Conservation (phyloP, 805 yeast species). For the Torulaspora franciscae region DNA sequence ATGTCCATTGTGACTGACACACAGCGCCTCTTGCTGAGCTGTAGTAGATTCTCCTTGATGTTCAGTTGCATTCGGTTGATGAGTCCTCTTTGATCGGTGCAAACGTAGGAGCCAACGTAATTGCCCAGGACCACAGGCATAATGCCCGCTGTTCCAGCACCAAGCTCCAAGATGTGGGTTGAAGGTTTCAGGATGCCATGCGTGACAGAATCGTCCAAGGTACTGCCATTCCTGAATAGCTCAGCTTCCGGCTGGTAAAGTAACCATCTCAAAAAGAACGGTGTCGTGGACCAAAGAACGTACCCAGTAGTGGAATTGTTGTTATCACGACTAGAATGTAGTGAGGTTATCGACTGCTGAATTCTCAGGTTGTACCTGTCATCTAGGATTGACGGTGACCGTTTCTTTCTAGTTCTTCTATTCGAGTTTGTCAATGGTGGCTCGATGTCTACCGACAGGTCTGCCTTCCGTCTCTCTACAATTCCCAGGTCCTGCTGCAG, state of each 20-base stretch:
- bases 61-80: constrained; percentile 27
- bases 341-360: constrained; percentile 30
- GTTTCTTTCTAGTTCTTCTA: constrained; percentile 1
- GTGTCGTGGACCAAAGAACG: constrained; percentile 36
- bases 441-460: constrained; percentile 24
- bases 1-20: constrained; percentile 13
- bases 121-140: constrained; percentile 28
- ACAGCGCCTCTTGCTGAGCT: constrained; percentile 21
- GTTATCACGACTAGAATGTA: constrained; percentile 30
- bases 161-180: constrained; percentile 29
- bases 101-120: constrained; percentile 26
- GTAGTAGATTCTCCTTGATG: constrained; percentile 24
- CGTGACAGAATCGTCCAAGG: constrained; percentile 3
- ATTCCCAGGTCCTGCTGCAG: constrained; percentile 36
- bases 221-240: constrained; percentile 19
- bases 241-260: constrained; percentile 24
- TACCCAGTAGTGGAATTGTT: constrained; percentile 37
- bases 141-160: constrained; percentile 34
- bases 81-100: constrained; percentile 35
- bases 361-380: constrained; percentile 23
- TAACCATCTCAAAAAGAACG: constrained; percentile 34
- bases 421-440: constrained; percentile 13
- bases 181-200: neutral
- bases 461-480: constrained; percentile 8
- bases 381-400: neutral